These are phyloP conservation scores for Tetrahymena malaccensis DNA, from an alignment of 73 alveolate genomes.

Conservation along the genomic window DNA sequence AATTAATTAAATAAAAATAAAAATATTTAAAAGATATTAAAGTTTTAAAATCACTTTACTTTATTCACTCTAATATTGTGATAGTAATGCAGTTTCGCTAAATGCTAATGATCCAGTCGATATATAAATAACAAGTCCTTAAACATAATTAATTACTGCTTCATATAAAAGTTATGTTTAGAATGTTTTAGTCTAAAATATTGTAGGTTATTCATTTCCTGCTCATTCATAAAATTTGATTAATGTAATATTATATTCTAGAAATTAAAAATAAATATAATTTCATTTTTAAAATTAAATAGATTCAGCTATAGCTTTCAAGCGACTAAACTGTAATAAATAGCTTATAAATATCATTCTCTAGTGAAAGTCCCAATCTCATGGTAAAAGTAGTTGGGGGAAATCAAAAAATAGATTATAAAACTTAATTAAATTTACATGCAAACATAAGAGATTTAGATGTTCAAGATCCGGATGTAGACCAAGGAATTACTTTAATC, in stretches of 20 bases:
- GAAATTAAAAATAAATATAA: no score
- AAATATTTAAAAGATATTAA: no score
- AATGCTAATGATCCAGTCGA: background rate
- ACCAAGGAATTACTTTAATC: background rate
- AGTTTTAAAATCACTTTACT: background rate
- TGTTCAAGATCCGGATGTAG: background rate
- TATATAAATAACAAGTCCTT: background rate
- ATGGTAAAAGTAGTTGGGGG: background rate
- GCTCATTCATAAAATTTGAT: background rate
- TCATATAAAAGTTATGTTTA: background rate
- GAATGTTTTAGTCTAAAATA: background rate
- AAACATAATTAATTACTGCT: background rate
- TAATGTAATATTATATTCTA: background rate
- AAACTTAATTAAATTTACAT: background rate
- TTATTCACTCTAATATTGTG: background rate
- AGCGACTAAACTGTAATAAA: background rate
- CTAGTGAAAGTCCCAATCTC: background rate
- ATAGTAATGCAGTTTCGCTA: background rate
- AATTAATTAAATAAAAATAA: no score
- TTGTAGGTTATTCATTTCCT: background rate
- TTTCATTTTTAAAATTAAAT: background rate
- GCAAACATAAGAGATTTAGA: background rate
- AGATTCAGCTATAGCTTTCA: background rate
- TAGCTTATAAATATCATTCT: background rate
- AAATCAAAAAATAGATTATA: background rate